Evolutionary conservation across 768 basidiomycete genomes (phyloP).

Genomic region (Sistotremastrum niveocremeum): DNA sequence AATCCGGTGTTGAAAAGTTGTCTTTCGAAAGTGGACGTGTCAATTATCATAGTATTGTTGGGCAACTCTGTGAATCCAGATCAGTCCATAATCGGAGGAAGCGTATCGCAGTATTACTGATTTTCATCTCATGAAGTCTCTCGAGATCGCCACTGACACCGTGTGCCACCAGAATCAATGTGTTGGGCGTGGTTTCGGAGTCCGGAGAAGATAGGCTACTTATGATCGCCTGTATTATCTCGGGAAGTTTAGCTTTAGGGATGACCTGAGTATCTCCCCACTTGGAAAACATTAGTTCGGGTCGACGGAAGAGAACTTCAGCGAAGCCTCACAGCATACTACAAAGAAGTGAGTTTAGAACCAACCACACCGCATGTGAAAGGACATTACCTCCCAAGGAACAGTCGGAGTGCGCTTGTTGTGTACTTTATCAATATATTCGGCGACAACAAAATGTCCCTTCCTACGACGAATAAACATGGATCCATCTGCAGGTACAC

Average conservation of each 20-base stretch:
- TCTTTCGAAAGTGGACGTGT: constrained; percentile 51
- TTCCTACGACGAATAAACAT: constrained; percentile 19
- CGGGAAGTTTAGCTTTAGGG: constrained; percentile 52
- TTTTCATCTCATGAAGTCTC: constrained; percentile 64
- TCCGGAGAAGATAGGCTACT: constrained; percentile 68
- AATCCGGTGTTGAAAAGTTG: constrained; percentile 42
- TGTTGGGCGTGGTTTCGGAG: constrained; percentile 56
- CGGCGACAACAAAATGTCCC: constrained; percentile 64
- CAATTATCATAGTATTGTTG: constrained; percentile 55
- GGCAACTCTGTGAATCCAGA: constrained; percentile 41
- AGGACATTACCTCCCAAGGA: constrained; percentile 54
- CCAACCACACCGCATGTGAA: neutral
- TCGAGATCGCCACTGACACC: constrained; percentile 39
- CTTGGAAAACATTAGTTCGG: constrained; percentile 21
- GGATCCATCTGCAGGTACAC: constrained; percentile 4
- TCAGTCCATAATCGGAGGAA: constrained; percentile 1
- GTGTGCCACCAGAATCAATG: constrained; percentile 60
- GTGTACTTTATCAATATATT: constrained; percentile 49
- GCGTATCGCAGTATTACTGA: constrained; percentile 32
- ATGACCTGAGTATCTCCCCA: constrained; percentile 68
- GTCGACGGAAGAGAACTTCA: constrained; percentile 20
- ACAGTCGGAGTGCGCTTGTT: constrained; percentile 52
- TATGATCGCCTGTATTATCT: constrained; percentile 59
- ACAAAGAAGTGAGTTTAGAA: constrained; percentile 2
- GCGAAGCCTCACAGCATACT: constrained; percentile 9